Evolutionary conservation across 1,284 basidiomycete species (phyloP), one percentile per base, ranked within the genome.

Genomic region (Tilletia indica): DNA sequence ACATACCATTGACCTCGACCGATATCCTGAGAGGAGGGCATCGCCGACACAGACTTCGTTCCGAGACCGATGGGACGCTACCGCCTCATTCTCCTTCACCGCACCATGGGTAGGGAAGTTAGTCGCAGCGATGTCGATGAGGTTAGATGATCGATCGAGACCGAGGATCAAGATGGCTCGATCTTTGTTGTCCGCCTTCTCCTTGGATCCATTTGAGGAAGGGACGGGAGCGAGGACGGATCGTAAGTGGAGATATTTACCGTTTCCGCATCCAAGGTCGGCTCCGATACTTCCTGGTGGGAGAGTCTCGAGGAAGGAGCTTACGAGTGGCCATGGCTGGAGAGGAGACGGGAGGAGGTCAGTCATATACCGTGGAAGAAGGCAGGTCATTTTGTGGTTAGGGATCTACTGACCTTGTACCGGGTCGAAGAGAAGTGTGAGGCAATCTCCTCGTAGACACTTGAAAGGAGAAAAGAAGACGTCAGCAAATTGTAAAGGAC

Each of bases 191-290:
- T 4, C 45, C 64, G 19, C 38, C 21, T 36, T 12, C 64, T 5
- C 6, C 56, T 47, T 68, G 73, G 36, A 25, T 14, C n/a, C 25
- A 31, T 31, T 31, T 31, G 25, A 31, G 25, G 25, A 31, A 31
- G 25, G 25, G 19, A 9, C 64, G 47, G 58, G 31, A 47, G n/a
- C 39, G 34, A 54, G 34, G 21, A 71, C 74, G 39, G 83, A 83
- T 4, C 80, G 72, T 19, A 83, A 71, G 5, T 79, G 80, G 0
- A 99, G 88, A 84, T 98, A 98, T 87, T 98, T 98, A 63, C 97
- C 97, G 78, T 99, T 99, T 0, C 97, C 97, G 21, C 94, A 95
- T 8, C 97, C 97, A 12, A 93, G 91, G 85, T 99, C 97, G 16
- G 97, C 88, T 4, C 97, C 96, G 31, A 98, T 85, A 83, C 89